Conservation (phyloP, 768 basidiomycete genomes). For the Kwoniella sp. region DNA sequence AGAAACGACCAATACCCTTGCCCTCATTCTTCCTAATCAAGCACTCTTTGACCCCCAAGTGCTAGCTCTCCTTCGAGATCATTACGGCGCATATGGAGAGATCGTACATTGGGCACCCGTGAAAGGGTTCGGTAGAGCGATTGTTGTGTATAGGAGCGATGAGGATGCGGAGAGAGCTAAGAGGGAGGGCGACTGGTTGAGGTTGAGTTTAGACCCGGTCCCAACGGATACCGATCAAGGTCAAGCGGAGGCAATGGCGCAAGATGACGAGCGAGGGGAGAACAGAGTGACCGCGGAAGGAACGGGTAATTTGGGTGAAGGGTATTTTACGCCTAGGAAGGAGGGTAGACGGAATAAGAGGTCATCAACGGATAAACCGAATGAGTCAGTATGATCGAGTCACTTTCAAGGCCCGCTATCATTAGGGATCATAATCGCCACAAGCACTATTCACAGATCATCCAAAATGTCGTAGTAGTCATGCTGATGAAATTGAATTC, state of each 20-base stretch:
- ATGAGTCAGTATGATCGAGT: conserved; percentile 15
- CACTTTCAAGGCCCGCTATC: too few species aligned
- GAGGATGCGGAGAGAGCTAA: conserved; percentile 61
- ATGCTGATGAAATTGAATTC: too few species aligned
- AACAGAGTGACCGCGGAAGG: background rate
- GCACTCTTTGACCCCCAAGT: conserved; percentile 74
- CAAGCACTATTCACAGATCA: background rate
- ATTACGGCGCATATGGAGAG: conserved; percentile 75
- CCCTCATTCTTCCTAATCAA: conserved; percentile 74
- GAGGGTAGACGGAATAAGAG: conserved; percentile 55
- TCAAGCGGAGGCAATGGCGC: too few species aligned
- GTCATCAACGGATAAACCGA: conserved; percentile 57
- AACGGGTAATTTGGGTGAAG: conserved; percentile 35
- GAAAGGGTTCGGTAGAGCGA: conserved; percentile 74
- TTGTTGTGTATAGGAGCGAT: conserved; percentile 68
- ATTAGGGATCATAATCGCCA: too few species aligned
- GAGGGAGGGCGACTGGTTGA: conserved; percentile 61
- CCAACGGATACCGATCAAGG: conserved; percentile 9
- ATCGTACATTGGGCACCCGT: conserved; percentile 92
- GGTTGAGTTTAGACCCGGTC: conserved; percentile 39
- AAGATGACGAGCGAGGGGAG: conserved; percentile 1
- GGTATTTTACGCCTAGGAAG: conserved; percentile 45
- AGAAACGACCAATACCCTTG: conserved; percentile 73
- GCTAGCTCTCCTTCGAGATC: conserved; percentile 66
- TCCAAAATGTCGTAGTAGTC: too few species aligned